Base-by-base conservation (phyloP, 371 early-diverging fungal genomes). In the Haplosporangium sp. region DNA sequence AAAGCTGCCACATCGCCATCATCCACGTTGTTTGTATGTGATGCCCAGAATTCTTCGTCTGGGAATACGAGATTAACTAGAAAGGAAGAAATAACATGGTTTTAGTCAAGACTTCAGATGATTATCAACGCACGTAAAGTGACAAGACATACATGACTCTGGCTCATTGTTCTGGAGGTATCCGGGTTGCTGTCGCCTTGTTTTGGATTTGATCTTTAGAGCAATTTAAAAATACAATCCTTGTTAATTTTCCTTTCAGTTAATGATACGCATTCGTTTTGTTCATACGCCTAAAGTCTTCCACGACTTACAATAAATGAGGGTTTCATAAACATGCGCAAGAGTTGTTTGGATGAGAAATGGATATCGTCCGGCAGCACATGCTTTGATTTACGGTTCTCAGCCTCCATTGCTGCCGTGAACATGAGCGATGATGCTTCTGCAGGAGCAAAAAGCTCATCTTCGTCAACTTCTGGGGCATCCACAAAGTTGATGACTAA, bases 351-450 rank as follows among this genome's bases (percentile, higher is more conserved):
- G 0, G 95, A 94, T 42, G 95, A 91, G 82, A 95, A 96, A 65
- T 95, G 94, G 66, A 94, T 87, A 82, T 97, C 97, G 47, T 94
- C 93, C 6, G 97, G 97, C 40, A 98, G 86, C 45, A 93, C 76
- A 70, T 93, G 86, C 45, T 65, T 74, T 47, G 84, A 79, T 74
- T 79, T 74, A 69, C 85, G 78, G 72, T 40, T 64, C 37, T 72
- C 85, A 44, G 69, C 84, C 62, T 71, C 89, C 78, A 67, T 86
- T 83, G 68, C 83, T 35, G 40, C 86, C 77, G 10, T 88, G 75
- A 76, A 93, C 69, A 17, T 82, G 85, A 60, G 89, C 81, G 19
- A 88, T 83, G 47, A 88, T 82, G 37, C 56, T 7, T 86, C 86
- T 6, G 91, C 89, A 4, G 87, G 73, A 11, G 92, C 94, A 90